Evolutionary conservation across 2,329 filamentous ascomycete genomes (phyloP), one percentile per base, ranked within the genome.

Genomic region (Fusarium subglutinans): DNA sequence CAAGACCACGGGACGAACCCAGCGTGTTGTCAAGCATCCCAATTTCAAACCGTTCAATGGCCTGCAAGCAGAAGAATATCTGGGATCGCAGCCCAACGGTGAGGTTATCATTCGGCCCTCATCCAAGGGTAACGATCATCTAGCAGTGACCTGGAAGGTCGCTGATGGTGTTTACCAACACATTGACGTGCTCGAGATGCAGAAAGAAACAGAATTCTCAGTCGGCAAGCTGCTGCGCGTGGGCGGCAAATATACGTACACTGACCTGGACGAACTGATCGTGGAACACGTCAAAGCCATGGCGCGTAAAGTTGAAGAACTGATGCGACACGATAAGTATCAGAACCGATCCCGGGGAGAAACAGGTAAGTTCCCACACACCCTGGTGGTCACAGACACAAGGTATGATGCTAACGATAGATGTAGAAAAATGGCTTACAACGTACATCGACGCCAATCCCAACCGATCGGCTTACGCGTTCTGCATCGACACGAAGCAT

Each of bases 141-240:
- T 99, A 63, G 95, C 96, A 13, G 91, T 99, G 53, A 99, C 96
- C 1, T 99, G 96, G 96, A 99, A 99, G 86, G 95, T 99, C 20
- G 93, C 94, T 4, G 95, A 98, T 81, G 93, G 93, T 68, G 91
- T 98, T n/a, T 99, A 95, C 82, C 95, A 99, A 83, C 96, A 99
- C 82, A 94, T 99, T 73, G 96, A 99, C 82, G 96, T 99, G 40
- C 88, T 99, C 44, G 96, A 99, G 84, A 88, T 99, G 79, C 94
- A 97, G 82, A 99, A 99, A 84, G 94, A 98, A 72, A 98, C 95
- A 72, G 96, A 98, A 81, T 98, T 98, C 81, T 95, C 95, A 1
- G 92, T 98, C 8, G 96, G 96, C 72, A 92, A 92, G 77, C 91
- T 92, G 47, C 88, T 99, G 61, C 93, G 94, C 73, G 94, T 99